Percentiles rank a stretch among this genome's conserved stretches.
phyloP scores from a whole-genome alignment of 2,329 filamentous ascomycete genomes.

The Colletotrichum sp. region DNA sequence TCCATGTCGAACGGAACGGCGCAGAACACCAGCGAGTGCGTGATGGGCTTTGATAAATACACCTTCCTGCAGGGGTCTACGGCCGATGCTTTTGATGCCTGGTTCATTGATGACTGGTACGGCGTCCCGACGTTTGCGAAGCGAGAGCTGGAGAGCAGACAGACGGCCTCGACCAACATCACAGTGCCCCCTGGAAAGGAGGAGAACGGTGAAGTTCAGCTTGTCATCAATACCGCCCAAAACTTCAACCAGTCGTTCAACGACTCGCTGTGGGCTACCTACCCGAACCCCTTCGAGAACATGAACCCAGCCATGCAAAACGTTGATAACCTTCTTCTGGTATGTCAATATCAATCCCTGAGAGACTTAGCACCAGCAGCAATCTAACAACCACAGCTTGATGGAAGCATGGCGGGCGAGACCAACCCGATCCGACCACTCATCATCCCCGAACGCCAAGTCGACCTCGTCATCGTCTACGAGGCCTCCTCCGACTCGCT shows the following conservation, averaged over 20 bases:
- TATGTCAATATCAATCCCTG: constrained; percentile 3
- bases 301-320: constrained; percentile 30
- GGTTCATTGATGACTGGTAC: constrained; percentile 31
- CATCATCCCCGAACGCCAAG: constrained; percentile 29
- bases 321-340: constrained; percentile 29
- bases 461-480: constrained; percentile 35
- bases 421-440: constrained; percentile 31
- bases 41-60: constrained; percentile 34
- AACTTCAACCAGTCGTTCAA: constrained; percentile 32
- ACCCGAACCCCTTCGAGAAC: constrained; percentile 35
- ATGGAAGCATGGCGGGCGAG: constrained; percentile 35
- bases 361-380: neutral
- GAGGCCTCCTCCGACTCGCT: constrained; percentile 31
- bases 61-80: constrained; percentile 35
- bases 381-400: constrained; percentile 22
- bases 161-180: constrained; percentile 18
- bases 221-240: constrained; percentile 26
- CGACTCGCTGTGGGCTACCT: constrained; percentile 32
- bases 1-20: constrained; percentile 28
- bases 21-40: constrained; percentile 30
- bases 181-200: constrained; percentile 9
- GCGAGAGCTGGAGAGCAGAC: constrained; percentile 16
- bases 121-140: constrained; percentile 28
- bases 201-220: constrained; percentile 24
- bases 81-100: constrained; percentile 29